These are phyloP conservation scores for Solanum bulbocastanum DNA, from an alignment of 257 asterid species.

Conservation along the genomic window DNA sequence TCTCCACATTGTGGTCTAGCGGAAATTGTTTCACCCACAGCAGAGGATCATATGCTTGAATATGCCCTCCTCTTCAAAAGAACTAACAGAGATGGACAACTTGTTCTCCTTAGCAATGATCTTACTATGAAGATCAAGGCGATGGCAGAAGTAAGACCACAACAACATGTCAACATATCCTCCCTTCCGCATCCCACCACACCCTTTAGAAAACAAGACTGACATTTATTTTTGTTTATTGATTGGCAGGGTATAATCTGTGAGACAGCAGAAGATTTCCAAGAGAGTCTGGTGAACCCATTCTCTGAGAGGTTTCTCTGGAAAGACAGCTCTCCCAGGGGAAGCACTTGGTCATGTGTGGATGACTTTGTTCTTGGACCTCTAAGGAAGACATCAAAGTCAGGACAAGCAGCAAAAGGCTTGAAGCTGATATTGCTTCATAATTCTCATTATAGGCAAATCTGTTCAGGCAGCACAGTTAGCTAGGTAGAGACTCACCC, in stretches of 20 bases:
- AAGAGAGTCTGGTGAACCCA: slow-evolving; percentile 55
- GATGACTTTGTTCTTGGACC: slow-evolving; percentile 54
- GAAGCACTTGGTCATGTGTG: slow-evolving; percentile 52
- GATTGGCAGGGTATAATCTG: slow-evolving; percentile 55
- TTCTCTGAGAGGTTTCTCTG: slow-evolving; percentile 59
- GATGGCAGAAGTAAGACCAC: slow-evolving; percentile 74
- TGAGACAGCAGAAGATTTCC: slow-evolving; percentile 62
- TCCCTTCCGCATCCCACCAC: not conserved
- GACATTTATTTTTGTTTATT: not conserved
- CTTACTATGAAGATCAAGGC: slow-evolving; percentile 74
- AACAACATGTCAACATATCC: not conserved
- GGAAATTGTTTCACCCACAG: slow-evolving; percentile 61
- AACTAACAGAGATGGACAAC: slow-evolving; percentile 27
- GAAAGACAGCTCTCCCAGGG: slow-evolving; percentile 51
- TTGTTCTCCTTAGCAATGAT: slow-evolving; percentile 68
- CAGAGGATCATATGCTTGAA: slow-evolving; percentile 75
- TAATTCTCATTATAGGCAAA: slow-evolving; percentile 23
- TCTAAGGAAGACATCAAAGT: slow-evolving; percentile 28
- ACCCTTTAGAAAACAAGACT: not conserved
- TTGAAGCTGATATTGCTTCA: slow-evolving; percentile 71
- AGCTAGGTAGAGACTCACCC: not conserved
- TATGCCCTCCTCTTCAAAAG: slow-evolving; percentile 42
- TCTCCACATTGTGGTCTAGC: slow-evolving; percentile 13
- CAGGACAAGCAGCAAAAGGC: slow-evolving; percentile 49
- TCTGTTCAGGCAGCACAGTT: not conserved